Conservation (phyloP, 2,329 filamentous ascomycete species). For the Pseudogymnoascus destructans region DNA sequence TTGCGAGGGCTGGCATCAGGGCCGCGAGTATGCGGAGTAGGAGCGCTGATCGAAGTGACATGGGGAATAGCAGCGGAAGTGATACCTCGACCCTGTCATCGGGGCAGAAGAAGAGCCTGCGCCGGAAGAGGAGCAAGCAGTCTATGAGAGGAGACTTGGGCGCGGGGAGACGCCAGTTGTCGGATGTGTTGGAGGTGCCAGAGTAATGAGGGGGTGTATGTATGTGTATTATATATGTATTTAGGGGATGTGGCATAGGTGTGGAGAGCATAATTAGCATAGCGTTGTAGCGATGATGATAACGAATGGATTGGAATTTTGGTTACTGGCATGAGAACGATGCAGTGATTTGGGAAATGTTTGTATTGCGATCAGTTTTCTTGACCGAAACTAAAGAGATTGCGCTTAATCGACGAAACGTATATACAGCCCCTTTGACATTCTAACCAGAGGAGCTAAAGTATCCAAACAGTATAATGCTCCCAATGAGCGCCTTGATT, state of each 20-base stretch:
- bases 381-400: background rate
- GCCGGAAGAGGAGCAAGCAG: slow-evolving; percentile 9
- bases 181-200: slow-evolving; percentile 2
- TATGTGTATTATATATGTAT: slow-evolving; percentile 3
- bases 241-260: background rate
- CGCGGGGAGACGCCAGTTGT: slow-evolving; percentile 6
- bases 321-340: background rate
- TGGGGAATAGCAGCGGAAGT: background rate
- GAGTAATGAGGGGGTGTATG: background rate
- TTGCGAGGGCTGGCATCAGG: background rate
- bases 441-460: background rate
- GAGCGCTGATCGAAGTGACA: background rate
- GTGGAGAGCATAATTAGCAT: slow-evolving; percentile 2
- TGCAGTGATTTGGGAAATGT: background rate
- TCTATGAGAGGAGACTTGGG: background rate
- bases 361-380: background rate
- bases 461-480: background rate
- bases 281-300: slow-evolving; percentile 5
- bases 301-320: slow-evolving; percentile 6
- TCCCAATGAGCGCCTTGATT: background rate
- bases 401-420: background rate
- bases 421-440: background rate
- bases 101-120: background rate
- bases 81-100: background rate
- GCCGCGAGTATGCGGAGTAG: background rate